These are phyloP conservation scores for Xylariaceae sp. DNA, from an alignment of 2,329 filamentous ascomycete species.

Conservation along the genomic window DNA sequence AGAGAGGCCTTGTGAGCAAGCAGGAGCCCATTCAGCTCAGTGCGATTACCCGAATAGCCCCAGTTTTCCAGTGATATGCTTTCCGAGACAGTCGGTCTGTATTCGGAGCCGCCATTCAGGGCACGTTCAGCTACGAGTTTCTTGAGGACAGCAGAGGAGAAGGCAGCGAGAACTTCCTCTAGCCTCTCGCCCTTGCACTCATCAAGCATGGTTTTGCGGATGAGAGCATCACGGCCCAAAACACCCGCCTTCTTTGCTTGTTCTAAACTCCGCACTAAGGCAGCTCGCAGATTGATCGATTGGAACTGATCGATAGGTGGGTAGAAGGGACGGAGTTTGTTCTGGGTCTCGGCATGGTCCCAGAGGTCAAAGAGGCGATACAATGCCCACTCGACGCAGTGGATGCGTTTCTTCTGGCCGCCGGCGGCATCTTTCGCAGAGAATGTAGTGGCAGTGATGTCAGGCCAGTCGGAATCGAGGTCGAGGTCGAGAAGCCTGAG, in stretches of 20 bases:
- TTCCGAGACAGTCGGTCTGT: constrained; percentile 48
- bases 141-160: constrained; percentile 79
- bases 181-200: constrained; percentile 91
- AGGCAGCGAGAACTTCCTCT: constrained; percentile 77
- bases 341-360: constrained; percentile 71
- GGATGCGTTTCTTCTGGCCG: constrained; percentile 77
- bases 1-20: constrained; percentile 71
- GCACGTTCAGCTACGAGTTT: constrained; percentile 52
- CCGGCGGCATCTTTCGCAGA: constrained; percentile 60
- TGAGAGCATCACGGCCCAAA: constrained; percentile 71
- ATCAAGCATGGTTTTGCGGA: constrained; percentile 94
- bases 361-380: constrained; percentile 82
- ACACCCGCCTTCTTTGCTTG: constrained; percentile 83
- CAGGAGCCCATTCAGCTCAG: constrained; percentile 60
- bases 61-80: constrained; percentile 56
- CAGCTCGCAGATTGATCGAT: constrained; percentile 83
- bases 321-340: constrained; percentile 86
- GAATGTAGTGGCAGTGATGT: constrained; percentile 67
- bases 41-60: constrained; percentile 52
- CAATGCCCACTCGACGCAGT: constrained; percentile 85
- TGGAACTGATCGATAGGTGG: constrained; percentile 86
- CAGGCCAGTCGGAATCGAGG: constrained; percentile 72
- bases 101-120: constrained; percentile 32
- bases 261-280: constrained; percentile 75
- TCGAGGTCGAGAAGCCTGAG: constrained; percentile 80